These are phyloP conservation scores for Colletotrichum echinochloae DNA, from an alignment of 2,329 filamentous ascomycete genomes.

Conservation along the genomic window DNA sequence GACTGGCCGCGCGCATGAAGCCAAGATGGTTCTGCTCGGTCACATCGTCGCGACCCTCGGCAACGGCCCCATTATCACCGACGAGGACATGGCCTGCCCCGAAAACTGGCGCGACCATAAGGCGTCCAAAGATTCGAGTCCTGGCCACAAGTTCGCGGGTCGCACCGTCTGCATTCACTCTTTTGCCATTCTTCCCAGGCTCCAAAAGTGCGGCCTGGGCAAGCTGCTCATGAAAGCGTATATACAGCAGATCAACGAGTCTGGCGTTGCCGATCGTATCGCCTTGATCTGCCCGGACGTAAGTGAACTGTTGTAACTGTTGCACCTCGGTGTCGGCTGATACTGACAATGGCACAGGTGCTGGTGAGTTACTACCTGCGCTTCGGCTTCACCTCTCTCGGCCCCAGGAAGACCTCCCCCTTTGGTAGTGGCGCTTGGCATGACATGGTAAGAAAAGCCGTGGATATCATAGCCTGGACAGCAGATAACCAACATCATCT, in stretches of 20 bases:
- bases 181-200: conserved; percentile 80
- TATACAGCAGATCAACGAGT: conserved; percentile 78
- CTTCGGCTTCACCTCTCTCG: conserved; percentile 78
- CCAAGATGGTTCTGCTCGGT: conserved; percentile 74
- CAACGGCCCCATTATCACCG: conserved; percentile 71
- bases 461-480: neutral
- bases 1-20: conserved; percentile 67
- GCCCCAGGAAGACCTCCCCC: conserved; percentile 73
- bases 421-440: conserved; percentile 87
- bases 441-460: conserved; percentile 73
- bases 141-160: conserved; percentile 80
- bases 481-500: conserved; percentile 14
- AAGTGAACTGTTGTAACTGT: conserved; percentile 44
- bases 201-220: conserved; percentile 80
- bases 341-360: conserved; percentile 56
- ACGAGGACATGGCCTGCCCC: conserved; percentile 81
- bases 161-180: conserved; percentile 85
- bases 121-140: conserved; percentile 45
- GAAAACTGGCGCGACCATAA: conserved; percentile 70
- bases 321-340: conserved; percentile 8
- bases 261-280: conserved; percentile 77
- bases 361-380: conserved; percentile 80
- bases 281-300: conserved; percentile 82
- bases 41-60: conserved; percentile 84
- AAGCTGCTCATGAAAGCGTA: conserved; percentile 81